These are phyloP conservation scores for Lecanicillium sp. DNA, from an alignment of 2,329 filamentous ascomycete species.

Conservation along the genomic window DNA sequence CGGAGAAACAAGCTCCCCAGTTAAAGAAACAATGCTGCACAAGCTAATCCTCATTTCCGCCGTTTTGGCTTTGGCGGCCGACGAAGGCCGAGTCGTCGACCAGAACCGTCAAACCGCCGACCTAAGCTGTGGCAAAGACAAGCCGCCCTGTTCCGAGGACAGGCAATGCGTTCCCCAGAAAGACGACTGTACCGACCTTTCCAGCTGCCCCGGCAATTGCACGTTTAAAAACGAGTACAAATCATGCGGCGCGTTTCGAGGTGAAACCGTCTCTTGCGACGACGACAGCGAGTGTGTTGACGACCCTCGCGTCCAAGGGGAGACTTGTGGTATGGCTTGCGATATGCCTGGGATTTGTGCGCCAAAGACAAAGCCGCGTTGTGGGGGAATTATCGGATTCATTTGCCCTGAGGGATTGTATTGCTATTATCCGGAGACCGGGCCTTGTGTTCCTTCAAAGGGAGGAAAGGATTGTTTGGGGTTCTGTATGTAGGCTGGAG, in stretches of 20 bases:
- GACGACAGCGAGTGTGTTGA: not conserved
- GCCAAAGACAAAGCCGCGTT: conserved; percentile 12
- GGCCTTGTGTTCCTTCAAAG: conserved; percentile 18
- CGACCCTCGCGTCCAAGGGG: not conserved
- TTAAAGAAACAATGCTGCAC: too few relatives aligned
- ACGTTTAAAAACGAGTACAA: not conserved
- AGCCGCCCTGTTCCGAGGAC: not conserved
- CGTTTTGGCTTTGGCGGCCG: too few relatives aligned
- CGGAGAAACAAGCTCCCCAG: too few relatives aligned
- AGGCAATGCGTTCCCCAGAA: not conserved
- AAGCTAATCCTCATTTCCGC: too few relatives aligned
- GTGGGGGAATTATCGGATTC: conserved; percentile 18
- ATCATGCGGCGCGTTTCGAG: not conserved
- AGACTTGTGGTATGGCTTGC: conserved; percentile 26
- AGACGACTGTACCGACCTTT: not conserved
- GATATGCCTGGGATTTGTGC: conserved; percentile 26
- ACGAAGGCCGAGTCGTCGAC: too few relatives aligned
- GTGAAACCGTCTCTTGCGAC: not conserved
- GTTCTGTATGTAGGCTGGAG: conserved; percentile 21
- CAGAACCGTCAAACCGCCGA: too few relatives aligned
- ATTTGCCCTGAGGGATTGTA: conserved; percentile 18
- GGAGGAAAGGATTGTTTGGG: conserved; percentile 23
- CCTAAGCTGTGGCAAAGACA: too few relatives aligned
- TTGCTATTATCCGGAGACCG: conserved; percentile 21
- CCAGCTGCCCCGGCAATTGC: not conserved